Percentiles rank a stretch among this genome's conserved stretches.
These are phyloP conservation scores for Saccharomycopsis vini DNA, from an alignment of 805 yeast genomes.

Conservation along the genomic window DNA sequence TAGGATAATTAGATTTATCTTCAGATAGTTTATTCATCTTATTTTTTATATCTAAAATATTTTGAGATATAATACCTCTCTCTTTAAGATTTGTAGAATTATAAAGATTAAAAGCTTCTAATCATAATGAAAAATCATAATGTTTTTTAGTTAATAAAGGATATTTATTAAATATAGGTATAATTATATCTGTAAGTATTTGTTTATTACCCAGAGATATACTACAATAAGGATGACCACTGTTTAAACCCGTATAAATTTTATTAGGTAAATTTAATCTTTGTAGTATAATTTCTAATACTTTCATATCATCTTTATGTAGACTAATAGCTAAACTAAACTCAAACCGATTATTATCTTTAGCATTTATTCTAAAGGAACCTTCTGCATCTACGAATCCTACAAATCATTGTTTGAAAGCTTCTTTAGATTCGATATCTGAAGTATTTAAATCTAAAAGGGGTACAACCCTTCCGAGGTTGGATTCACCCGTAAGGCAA, in stretches of 20 bases:
- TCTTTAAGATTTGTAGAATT: too few relatives aligned
- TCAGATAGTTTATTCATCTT: neutral
- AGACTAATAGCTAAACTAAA: constrained; percentile 7
- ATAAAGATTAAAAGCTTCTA: constrained; percentile 1
- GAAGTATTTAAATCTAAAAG: too few relatives aligned
- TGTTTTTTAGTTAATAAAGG: constrained; percentile 5
- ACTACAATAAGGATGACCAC: constrained; percentile 3
- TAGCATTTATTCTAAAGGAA: constrained; percentile 6
- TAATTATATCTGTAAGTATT: constrained; percentile 1
- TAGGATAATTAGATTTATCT: neutral
- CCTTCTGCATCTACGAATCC: constrained; percentile 17
- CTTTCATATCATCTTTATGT: constrained; percentile 10
- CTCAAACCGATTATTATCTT: constrained; percentile 2
- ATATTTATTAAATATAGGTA: constrained; percentile 10
- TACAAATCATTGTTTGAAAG: constrained; percentile 7
- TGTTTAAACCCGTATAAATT: constrained; percentile 6
- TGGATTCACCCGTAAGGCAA: too few relatives aligned
- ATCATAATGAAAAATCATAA: constrained; percentile 3
- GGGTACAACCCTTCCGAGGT: too few relatives aligned
- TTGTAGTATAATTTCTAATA: constrained; percentile 11
- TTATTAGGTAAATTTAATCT: too few relatives aligned
- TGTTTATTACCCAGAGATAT: constrained; percentile 1
- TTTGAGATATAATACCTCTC: neutral
- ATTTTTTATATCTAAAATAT: neutral
- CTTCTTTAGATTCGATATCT: too few relatives aligned